Percentiles rank a stretch among this genome's conserved stretches.
Conservation (phyloP, 352 stramenopile genomes). For the Pythium aristosporum region DNA sequence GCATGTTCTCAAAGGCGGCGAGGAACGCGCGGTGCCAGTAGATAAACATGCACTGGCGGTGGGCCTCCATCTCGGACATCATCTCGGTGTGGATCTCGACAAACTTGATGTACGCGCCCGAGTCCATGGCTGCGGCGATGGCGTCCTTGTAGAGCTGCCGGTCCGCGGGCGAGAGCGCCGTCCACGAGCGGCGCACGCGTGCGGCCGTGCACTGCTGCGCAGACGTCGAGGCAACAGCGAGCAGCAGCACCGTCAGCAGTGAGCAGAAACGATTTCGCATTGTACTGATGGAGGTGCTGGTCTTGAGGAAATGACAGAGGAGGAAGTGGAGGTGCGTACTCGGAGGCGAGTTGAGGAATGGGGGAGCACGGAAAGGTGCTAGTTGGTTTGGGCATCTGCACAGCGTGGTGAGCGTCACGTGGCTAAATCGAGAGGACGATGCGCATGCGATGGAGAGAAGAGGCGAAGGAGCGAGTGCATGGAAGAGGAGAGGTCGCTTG, state of each 20-base stretch:
- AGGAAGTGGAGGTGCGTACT: neutral
- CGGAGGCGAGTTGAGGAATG: slow-evolving; percentile 5
- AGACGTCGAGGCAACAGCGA: neutral
- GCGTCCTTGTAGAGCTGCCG: slow-evolving; percentile 33
- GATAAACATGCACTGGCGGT: slow-evolving; percentile 72
- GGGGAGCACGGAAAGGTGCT: neutral
- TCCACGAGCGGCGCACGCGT: slow-evolving; percentile 23
- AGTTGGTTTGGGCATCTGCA: neutral
- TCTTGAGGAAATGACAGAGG: neutral
- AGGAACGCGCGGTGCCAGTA: slow-evolving; percentile 80
- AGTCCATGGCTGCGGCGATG: slow-evolving; percentile 34
- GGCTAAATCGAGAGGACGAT: neutral
- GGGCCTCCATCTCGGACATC: slow-evolving; percentile 30
- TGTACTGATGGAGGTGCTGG: no score
- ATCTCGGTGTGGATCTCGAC: slow-evolving; percentile 34
- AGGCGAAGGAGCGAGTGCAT: neutral
- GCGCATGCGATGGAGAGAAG: neutral
- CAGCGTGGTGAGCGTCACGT: neutral
- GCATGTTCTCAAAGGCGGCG: slow-evolving; percentile 79
- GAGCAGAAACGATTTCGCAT: neutral
- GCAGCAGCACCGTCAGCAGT: slow-evolving; percentile 1
- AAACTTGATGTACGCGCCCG: slow-evolving; percentile 32
- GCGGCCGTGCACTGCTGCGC: neutral
- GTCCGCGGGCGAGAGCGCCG: slow-evolving; percentile 20
- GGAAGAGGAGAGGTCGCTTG: neutral